These are phyloP conservation scores for Leptodontidium sp. DNA, from an alignment of 2,329 filamentous ascomycete species.

Conservation along the genomic window DNA sequence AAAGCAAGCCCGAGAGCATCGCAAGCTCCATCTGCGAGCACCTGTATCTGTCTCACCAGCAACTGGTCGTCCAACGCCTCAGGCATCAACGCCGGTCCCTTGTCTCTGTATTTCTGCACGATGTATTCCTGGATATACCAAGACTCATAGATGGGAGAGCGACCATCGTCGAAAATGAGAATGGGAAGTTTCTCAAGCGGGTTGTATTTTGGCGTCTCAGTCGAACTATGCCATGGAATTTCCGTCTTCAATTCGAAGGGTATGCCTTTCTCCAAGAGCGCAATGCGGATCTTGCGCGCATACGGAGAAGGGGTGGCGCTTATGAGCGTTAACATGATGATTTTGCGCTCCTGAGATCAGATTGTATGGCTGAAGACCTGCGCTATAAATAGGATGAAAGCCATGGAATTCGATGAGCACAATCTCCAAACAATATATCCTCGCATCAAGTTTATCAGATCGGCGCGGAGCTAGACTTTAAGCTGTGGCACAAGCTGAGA, in stretches of 20 bases:
- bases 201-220: slow-evolving; percentile 33
- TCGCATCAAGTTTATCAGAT: background rate
- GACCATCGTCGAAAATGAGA: slow-evolving; percentile 31
- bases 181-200: slow-evolving; percentile 32
- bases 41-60: slow-evolving; percentile 27
- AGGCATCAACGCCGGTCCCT: slow-evolving; percentile 27
- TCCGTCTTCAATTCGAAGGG: slow-evolving; percentile 26
- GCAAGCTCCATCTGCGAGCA: slow-evolving; percentile 32
- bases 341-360: background rate
- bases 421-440: background rate
- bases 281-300: slow-evolving; percentile 33
- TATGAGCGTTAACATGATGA: slow-evolving; percentile 29
- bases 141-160: slow-evolving; percentile 29
- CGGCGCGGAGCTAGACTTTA: background rate
- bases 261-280: slow-evolving; percentile 29
- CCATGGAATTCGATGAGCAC: background rate
- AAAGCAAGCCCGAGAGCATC: slow-evolving; percentile 28
- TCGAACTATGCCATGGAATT: slow-evolving; percentile 29
- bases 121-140: slow-evolving; percentile 34
- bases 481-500: slow-evolving; percentile 11
- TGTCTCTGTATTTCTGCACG: slow-evolving; percentile 28
- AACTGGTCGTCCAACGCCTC: slow-evolving; percentile 25
- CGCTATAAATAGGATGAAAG: background rate
- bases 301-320: slow-evolving; percentile 30
- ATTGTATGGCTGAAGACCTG: background rate